Evolutionary conservation across 257 asterid species (phyloP).

Genomic region (Voacanga thouarsii): DNA sequence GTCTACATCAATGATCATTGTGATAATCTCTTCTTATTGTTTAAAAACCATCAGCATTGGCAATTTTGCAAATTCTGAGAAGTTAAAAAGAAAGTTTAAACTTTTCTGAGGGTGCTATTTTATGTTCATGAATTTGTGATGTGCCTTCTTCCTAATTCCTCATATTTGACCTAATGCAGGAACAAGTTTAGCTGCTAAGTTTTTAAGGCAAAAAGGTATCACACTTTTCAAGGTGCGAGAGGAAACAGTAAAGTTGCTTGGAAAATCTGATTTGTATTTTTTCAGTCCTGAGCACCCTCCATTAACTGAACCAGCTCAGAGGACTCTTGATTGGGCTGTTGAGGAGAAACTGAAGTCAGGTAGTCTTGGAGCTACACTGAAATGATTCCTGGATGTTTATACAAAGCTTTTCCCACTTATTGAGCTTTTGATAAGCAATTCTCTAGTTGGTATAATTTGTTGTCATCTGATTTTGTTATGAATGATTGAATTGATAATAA

Average conservation of each 20-base stretch:
- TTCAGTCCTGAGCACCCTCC: conserved; percentile 89
- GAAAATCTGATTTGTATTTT: conserved; percentile 64
- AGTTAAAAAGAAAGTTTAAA: neutral
- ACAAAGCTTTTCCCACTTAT: neutral
- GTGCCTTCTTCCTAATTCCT: neutral
- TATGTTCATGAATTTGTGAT: neutral
- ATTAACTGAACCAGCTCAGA: conserved; percentile 79
- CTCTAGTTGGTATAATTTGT: neutral
- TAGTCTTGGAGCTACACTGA: conserved; percentile 16
- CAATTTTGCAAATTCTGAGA: neutral
- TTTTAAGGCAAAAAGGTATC: conserved; percentile 75
- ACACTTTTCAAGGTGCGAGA: conserved; percentile 71
- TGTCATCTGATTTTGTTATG: neutral
- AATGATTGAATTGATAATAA: neutral
- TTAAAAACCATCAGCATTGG: neutral
- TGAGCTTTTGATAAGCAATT: neutral
- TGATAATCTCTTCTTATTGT: neutral
- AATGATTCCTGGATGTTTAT: neutral
- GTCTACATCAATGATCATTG: neutral
- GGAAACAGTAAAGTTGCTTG: conserved; percentile 58
- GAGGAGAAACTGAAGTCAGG: conserved; percentile 89
- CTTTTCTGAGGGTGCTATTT: neutral
- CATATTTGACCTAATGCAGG: conserved; percentile 42
- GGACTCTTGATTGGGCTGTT: conserved; percentile 86
- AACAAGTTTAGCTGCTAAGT: conserved; percentile 80